A percentile compares a stretch with the other conserved stretches of the same genome.
Evolutionary conservation across 352 stramenopile species (phyloP).

Genomic region (Globisporangium viniferum): DNA sequence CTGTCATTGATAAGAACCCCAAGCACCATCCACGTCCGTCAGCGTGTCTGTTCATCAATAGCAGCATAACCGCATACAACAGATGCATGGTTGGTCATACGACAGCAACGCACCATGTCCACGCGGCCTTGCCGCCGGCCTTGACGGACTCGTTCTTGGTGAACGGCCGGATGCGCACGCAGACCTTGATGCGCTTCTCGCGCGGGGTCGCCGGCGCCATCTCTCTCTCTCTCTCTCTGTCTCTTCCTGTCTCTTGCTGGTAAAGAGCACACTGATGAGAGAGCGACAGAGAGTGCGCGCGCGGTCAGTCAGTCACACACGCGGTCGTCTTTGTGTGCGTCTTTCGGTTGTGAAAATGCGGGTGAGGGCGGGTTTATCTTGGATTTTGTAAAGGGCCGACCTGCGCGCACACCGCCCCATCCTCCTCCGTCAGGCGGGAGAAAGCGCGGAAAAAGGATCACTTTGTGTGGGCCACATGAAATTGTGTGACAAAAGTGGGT

Average conservation of each 20-base stretch:
- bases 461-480: background rate
- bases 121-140: conserved; percentile 71
- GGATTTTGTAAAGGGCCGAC: background rate
- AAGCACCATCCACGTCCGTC: background rate
- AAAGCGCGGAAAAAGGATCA: conserved; percentile 8
- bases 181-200: conserved; percentile 79
- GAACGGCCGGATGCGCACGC: conserved; percentile 72
- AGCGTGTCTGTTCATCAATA: background rate
- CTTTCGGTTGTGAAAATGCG: background rate
- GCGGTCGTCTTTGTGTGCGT: background rate
- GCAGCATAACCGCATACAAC: background rate
- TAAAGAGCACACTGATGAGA: background rate
- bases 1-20: conserved; percentile 18
- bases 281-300: background rate
- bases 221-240: background rate
- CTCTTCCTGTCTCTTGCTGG: background rate
- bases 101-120: conserved; percentile 53
- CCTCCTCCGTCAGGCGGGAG: background rate
- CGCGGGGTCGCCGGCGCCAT: conserved; percentile 22
- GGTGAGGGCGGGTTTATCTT: background rate
- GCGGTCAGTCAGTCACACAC: background rate
- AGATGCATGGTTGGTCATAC: background rate
- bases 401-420: background rate
- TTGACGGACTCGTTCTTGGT: conserved; percentile 69
- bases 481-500: background rate